Evolutionary conservation across 345 rosid genomes (phyloP).

Genomic region (Euphorbia peplus): DNA sequence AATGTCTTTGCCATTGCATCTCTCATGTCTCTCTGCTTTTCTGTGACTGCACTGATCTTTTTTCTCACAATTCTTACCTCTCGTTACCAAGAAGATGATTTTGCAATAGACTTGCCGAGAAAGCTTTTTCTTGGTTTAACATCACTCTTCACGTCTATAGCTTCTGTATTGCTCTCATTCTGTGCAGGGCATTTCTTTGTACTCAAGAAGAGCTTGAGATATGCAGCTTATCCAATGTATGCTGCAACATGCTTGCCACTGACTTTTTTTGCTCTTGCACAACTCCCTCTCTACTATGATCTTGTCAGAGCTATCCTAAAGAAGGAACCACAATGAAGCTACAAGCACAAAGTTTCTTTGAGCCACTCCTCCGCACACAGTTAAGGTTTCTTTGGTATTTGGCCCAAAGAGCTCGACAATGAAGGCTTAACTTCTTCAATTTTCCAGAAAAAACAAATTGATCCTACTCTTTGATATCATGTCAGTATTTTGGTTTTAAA

Average conservation of each 20-base stretch:
- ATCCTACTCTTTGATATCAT: too few relatives aligned
- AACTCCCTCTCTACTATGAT: slow-evolving; percentile 46
- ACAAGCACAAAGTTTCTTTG: slow-evolving; percentile 12
- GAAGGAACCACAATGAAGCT: slow-evolving; percentile 4
- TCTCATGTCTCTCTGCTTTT: slow-evolving; percentile 37
- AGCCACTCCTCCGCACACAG: not conserved
- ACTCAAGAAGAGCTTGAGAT: slow-evolving; percentile 32
- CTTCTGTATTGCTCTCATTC: slow-evolving; percentile 37
- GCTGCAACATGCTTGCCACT: slow-evolving; percentile 42
- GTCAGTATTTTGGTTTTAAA: too few relatives aligned
- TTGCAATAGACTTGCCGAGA: slow-evolving; percentile 29
- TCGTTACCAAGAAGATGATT: slow-evolving; percentile 39
- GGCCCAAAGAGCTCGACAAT: too few relatives aligned
- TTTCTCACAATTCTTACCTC: slow-evolving; percentile 47
- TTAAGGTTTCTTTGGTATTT: not conserved
- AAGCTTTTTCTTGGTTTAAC: slow-evolving; percentile 40
- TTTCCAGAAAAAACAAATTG: too few relatives aligned
- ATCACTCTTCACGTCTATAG: slow-evolving; percentile 40
- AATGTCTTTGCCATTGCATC: slow-evolving; percentile 39
- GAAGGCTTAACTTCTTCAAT: too few relatives aligned
- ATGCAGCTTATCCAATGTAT: slow-evolving; percentile 39
- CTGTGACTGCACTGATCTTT: slow-evolving; percentile 32
- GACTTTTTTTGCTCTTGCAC: slow-evolving; percentile 38
- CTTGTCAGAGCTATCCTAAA: slow-evolving; percentile 14
- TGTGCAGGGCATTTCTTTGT: slow-evolving; percentile 49